Conservation (phyloP, 2,329 filamentous ascomycete species). For the Thermothelomyces thermophilus region DNA sequence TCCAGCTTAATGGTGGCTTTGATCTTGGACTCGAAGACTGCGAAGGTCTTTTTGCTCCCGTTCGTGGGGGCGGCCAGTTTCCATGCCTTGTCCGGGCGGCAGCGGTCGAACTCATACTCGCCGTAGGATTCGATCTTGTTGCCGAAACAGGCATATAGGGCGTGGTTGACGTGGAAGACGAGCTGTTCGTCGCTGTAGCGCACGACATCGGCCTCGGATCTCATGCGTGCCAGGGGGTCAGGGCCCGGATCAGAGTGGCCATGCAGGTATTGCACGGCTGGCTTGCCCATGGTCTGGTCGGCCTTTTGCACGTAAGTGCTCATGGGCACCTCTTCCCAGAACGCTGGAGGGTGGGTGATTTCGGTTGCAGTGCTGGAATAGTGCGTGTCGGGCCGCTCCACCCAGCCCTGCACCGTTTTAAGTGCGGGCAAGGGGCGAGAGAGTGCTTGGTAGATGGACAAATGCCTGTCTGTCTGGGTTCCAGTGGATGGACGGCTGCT, state of each 20-base stretch:
- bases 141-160: neutral
- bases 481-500: neutral
- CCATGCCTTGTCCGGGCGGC: neutral
- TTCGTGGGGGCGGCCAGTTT: neutral
- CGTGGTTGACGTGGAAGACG: slow-evolving; percentile 1
- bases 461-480: neutral
- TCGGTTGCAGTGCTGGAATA: neutral
- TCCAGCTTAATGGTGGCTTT: too few species aligned
- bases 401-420: neutral
- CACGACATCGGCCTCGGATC: neutral
- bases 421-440: neutral
- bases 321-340: neutral
- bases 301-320: neutral
- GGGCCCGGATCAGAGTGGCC: neutral
- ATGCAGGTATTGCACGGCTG: neutral
- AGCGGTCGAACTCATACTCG: neutral
- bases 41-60: too few species aligned
- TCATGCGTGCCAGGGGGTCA: neutral
- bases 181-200: neutral
- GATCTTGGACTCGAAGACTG: too few species aligned
- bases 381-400: neutral
- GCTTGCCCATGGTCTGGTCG: neutral
- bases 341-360: neutral
- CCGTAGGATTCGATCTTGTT: neutral
- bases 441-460: neutral